Evolutionary conservation across 257 asterid species (phyloP).

Genomic region (Rehmannia glutinosa): DNA sequence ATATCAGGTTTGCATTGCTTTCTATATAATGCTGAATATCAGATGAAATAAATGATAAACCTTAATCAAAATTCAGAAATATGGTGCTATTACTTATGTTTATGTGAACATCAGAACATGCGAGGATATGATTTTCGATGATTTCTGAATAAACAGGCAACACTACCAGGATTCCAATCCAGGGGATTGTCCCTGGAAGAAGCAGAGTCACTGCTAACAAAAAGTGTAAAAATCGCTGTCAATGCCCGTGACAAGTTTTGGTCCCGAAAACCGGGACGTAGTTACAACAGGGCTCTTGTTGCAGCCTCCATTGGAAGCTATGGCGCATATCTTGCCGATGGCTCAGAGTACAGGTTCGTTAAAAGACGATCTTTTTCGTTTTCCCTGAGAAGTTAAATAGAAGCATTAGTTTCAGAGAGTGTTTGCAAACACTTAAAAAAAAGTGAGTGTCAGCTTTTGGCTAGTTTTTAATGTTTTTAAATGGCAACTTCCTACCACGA

Average conservation of each 20-base stretch:
- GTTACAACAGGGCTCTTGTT: slow-evolving; percentile 35
- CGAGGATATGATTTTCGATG: no score
- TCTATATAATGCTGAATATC: no score
- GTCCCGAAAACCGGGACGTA: slow-evolving; percentile 29
- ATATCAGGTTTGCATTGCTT: slow-evolving; percentile 48
- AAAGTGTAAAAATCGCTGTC: slow-evolving; percentile 51
- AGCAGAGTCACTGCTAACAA: slow-evolving; percentile 40
- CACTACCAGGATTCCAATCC: slow-evolving; percentile 56
- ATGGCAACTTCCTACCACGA: no score
- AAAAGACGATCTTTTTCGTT: neutral
- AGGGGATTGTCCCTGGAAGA: slow-evolving; percentile 57
- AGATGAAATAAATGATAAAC: no score
- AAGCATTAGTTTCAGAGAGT: no score
- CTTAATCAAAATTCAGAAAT: no score
- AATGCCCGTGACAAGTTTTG: slow-evolving; percentile 60
- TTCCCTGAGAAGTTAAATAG: no score
- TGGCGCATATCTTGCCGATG: neutral
- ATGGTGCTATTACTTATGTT: no score
- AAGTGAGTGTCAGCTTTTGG: no score
- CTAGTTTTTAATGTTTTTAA: no score
- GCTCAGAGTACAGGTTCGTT: slow-evolving; percentile 15
- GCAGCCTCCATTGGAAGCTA: neutral
- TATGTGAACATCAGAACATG: no score
- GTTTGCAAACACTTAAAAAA: no score
- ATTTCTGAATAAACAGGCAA: slow-evolving; percentile 39